These are phyloP conservation scores for Cupressus sempervirens DNA, from an alignment of 75 land plant species.

Conservation along the genomic window DNA sequence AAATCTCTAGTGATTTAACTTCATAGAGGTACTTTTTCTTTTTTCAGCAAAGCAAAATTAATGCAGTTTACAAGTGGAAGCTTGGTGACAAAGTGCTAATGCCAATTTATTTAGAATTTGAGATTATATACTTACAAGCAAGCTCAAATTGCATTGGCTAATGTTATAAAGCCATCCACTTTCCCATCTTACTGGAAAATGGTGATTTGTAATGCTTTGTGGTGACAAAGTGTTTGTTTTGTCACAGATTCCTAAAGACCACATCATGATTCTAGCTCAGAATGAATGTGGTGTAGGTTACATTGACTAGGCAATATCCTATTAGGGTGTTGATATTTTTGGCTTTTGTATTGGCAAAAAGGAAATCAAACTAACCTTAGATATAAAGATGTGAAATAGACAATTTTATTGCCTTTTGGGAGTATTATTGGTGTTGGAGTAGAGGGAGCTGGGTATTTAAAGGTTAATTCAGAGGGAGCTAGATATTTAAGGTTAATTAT, in stretches of 20 bases:
- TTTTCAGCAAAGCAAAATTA: neutral
- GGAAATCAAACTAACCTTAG: neutral
- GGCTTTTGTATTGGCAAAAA: neutral
- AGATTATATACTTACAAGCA: neutral
- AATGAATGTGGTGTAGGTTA: too few species aligned
- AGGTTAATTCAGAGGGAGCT: too few species aligned
- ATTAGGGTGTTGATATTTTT: too few species aligned
- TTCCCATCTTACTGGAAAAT: neutral
- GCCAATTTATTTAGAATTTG: neutral
- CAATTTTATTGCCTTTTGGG: neutral
- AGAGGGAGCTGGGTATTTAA: neutral
- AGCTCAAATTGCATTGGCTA: neutral
- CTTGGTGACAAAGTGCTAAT: neutral
- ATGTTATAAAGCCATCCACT: neutral
- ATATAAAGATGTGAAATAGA: neutral
- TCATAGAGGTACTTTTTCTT: neutral
- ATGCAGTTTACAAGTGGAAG: neutral
- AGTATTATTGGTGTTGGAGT: neutral
- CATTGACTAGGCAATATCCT: too few species aligned
- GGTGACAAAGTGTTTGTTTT: neutral
- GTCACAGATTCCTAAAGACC: neutral
- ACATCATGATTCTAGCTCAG: neutral
- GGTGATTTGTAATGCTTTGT: neutral
- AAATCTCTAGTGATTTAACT: neutral
- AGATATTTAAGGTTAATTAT: neutral